Conservation (phyloP, 805 yeast species). For the Candida anglica region DNA sequence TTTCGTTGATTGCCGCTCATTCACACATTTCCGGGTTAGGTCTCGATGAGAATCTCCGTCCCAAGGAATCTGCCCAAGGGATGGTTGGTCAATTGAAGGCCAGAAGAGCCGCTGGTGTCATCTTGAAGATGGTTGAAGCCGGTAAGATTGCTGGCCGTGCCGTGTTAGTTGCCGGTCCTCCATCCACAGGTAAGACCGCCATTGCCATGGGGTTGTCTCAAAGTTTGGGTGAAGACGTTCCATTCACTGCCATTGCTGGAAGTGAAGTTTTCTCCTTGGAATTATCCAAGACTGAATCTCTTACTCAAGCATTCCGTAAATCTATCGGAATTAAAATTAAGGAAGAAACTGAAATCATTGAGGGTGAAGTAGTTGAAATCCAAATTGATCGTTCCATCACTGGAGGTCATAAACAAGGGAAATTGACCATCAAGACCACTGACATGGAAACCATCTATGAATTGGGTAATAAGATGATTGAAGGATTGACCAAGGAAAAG, state of each 20-base stretch:
- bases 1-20: constrained; percentile 92
- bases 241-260: constrained; percentile 93
- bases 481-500: constrained; percentile 89
- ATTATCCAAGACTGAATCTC: constrained; percentile 90
- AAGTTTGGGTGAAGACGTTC: constrained; percentile 73
- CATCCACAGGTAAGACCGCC: constrained; percentile 98
- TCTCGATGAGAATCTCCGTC: constrained; percentile 85
- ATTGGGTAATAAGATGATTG: constrained; percentile 90
- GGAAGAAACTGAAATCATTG: constrained; percentile 95
- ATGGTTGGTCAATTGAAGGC: constrained; percentile 98
- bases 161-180: constrained; percentile 94
- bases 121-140: constrained; percentile 87
- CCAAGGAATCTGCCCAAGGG: constrained; percentile 77
- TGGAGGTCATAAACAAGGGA: constrained; percentile 98
- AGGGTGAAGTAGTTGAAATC: constrained; percentile 98
- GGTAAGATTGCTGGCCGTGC: constrained; percentile 98
- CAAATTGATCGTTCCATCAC: constrained; percentile 90
- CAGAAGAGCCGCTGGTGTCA: constrained; percentile 92
- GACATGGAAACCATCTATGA: constrained; percentile 99
- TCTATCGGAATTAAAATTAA: constrained; percentile 93
- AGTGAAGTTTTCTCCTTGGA: constrained; percentile 91
- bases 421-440: constrained; percentile 93
- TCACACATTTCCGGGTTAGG: constrained; percentile 97
- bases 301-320: constrained; percentile 94
- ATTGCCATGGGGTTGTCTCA: constrained; percentile 91